Evolutionary conservation across 441 rosid genomes (phyloP).

Genomic region (California macrophylla): DNA sequence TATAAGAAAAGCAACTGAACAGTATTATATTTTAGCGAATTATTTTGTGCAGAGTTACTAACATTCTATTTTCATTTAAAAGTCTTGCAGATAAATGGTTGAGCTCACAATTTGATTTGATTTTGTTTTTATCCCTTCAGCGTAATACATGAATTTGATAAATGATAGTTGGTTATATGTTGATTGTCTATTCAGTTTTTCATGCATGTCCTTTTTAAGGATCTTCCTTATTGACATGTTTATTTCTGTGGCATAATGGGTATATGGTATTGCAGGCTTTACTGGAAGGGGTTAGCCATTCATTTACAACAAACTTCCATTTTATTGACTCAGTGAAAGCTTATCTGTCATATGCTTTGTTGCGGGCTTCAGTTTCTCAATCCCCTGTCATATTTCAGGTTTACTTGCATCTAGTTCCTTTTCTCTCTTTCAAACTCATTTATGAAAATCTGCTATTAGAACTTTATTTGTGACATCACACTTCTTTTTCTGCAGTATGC

Average conservation of each 20-base stretch:
- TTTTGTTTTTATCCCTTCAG: neutral
- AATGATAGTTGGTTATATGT: neutral
- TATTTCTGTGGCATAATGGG: neutral
- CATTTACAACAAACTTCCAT: slow-evolving; percentile 87
- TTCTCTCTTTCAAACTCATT: slow-evolving; percentile 19
- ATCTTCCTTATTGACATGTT: neutral
- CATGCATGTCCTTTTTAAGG: neutral
- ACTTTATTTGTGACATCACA: slow-evolving; percentile 21
- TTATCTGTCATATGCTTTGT: slow-evolving; percentile 88
- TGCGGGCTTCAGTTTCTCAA: slow-evolving; percentile 92
- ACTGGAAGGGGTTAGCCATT: slow-evolving; percentile 89
- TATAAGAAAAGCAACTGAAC: neutral
- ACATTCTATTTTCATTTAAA: neutral
- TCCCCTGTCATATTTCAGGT: slow-evolving; percentile 94
- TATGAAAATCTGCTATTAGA: slow-evolving; percentile 14
- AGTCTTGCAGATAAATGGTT: neutral
- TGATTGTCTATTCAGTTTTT: neutral
- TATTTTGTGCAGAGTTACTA: neutral
- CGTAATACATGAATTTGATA: neutral
- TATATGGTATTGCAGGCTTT: slow-evolving; percentile 55
- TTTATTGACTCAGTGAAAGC: slow-evolving; percentile 99
- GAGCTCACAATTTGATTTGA: neutral
- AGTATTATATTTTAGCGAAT: neutral
- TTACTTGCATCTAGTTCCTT: slow-evolving; percentile 18
- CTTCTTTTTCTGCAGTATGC: slow-evolving; percentile 70